These are phyloP conservation scores for Ploettnerulaceae sp. DNA, from an alignment of 2,329 filamentous ascomycete genomes.

Conservation along the genomic window DNA sequence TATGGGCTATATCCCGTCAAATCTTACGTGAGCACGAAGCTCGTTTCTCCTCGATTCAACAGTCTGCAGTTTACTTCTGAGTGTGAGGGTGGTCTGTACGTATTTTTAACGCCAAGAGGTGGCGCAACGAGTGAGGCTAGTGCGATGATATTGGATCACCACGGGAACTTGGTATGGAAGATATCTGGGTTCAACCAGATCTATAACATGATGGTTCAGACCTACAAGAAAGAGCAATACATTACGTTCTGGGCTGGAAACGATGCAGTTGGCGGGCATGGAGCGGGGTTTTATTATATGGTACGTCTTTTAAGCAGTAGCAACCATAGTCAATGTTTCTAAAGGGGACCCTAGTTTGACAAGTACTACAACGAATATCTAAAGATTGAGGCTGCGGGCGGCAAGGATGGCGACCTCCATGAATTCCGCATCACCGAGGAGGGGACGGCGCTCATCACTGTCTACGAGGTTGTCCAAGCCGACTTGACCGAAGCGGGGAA, in stretches of 20 bases:
- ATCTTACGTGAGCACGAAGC: constrained; percentile 32
- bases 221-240: constrained; percentile 40
- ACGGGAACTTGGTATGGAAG: constrained; percentile 21
- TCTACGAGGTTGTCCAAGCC: constrained; percentile 37
- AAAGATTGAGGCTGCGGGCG: constrained; percentile 36
- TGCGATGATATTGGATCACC: constrained; percentile 19
- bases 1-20: constrained; percentile 36
- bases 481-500: constrained; percentile 32
- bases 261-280: constrained; percentile 27
- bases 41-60: constrained; percentile 20
- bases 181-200: constrained; percentile 14
- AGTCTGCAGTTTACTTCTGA: constrained; percentile 7
- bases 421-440: constrained; percentile 41
- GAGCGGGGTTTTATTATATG: constrained; percentile 10
- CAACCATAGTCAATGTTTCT: background rate
- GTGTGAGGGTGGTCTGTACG: constrained; percentile 17
- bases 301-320: background rate
- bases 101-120: constrained; percentile 15
- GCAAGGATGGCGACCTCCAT: constrained; percentile 39
- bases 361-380: constrained; percentile 33
- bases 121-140: constrained; percentile 15
- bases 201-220: constrained; percentile 30
- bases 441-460: constrained; percentile 39
- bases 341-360: constrained; percentile 20
- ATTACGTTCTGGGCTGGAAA: constrained; percentile 46